Evolutionary conservation across 2,329 filamentous ascomycete genomes (phyloP).

Genomic region (Penicillium hesseltinei): DNA sequence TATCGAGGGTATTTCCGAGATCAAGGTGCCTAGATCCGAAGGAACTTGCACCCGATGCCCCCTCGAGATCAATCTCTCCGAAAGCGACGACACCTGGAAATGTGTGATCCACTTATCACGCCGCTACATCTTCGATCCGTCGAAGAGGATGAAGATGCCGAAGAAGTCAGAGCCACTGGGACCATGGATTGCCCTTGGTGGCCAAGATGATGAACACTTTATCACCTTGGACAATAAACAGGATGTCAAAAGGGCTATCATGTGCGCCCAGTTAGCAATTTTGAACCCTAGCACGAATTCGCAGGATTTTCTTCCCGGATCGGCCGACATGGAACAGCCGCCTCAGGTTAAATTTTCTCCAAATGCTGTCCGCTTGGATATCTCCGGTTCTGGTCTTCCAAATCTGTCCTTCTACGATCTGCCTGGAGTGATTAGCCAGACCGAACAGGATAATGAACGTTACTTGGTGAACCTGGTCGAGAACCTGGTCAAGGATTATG

Average conservation of each 20-base stretch:
- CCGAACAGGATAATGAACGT: conserved; percentile 61
- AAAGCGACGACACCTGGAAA: conserved; percentile 57
- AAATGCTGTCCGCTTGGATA: conserved; percentile 74
- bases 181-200: conserved; percentile 58
- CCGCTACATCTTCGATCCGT: conserved; percentile 52
- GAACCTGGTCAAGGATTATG: conserved; percentile 68
- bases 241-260: conserved; percentile 66
- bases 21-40: conserved; percentile 67
- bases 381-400: conserved; percentile 68
- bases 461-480: conserved; percentile 71
- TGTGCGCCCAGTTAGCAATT: conserved; percentile 73
- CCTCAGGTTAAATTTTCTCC: conserved; percentile 69
- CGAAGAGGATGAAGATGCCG: conserved; percentile 45
- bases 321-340: conserved; percentile 31
- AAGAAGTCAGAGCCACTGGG: conserved; percentile 57
- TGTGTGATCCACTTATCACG: conserved; percentile 66
- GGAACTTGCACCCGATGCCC: conserved; percentile 80
- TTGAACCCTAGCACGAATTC: conserved; percentile 63
- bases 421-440: conserved; percentile 75
- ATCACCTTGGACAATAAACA: conserved; percentile 60
- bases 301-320: conserved; percentile 54
- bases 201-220: conserved; percentile 56
- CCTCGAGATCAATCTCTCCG: conserved; percentile 70
- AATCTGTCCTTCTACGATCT: conserved; percentile 82
- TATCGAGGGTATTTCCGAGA: conserved; percentile 61